Percentiles rank a stretch among this genome's conserved stretches.
phyloP scores from a whole-genome alignment of 306 rosid genomes.

The Pueraria montana region DNA sequence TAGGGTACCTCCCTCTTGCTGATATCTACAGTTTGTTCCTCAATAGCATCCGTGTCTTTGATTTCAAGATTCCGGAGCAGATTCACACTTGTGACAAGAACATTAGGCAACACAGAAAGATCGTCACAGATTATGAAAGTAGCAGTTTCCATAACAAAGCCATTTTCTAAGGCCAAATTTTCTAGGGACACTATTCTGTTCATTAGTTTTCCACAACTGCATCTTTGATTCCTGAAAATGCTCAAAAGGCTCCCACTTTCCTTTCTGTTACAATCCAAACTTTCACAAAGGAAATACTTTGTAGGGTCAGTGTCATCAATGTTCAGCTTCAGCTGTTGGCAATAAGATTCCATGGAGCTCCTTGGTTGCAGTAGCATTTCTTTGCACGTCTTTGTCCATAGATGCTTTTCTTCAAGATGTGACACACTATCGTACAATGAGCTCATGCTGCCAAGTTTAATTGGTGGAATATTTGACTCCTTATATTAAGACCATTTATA shows the following conservation, averaged over 20 bases:
- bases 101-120: too few species aligned
- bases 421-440: constrained; percentile 2
- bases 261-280: background rate
- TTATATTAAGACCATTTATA: too few species aligned
- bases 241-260: background rate
- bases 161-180: background rate
- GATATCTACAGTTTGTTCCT: too few species aligned
- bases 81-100: too few species aligned
- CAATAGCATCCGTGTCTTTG: too few species aligned
- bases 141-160: constrained; percentile 10
- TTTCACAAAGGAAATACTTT: too few species aligned
- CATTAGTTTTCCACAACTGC: constrained; percentile 22
- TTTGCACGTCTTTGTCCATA: too few species aligned
- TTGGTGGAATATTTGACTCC: background rate
- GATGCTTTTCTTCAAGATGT: background rate
- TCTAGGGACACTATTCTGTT: background rate
- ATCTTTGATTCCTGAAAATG: background rate
- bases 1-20: too few species aligned
- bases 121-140: too few species aligned
- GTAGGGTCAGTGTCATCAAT: too few species aligned
- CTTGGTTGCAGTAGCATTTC: background rate
- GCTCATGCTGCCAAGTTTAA: background rate
- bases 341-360: constrained; percentile 19
- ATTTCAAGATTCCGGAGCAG: too few species aligned
- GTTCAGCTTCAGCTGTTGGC: background rate